Conservation (phyloP, 1,139 yeast species). For the Diutina mesorugosa region DNA sequence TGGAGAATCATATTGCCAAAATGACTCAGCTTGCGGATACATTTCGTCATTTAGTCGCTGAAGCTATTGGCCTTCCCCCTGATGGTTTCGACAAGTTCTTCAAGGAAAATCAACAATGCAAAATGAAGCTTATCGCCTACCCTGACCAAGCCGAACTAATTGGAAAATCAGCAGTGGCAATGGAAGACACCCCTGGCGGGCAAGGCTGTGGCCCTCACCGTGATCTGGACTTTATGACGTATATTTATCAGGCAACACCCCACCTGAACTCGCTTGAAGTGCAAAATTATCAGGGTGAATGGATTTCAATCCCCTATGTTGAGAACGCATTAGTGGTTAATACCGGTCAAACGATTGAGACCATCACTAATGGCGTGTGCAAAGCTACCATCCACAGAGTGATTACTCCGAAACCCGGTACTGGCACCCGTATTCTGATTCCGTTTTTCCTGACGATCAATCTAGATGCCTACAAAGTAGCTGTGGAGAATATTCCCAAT, state of each 20-base stretch:
- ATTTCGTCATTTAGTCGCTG: slow-evolving; percentile 37
- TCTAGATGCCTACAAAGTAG: slow-evolving; percentile 27
- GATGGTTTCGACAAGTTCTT: slow-evolving; percentile 36
- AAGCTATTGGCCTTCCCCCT: slow-evolving; percentile 36
- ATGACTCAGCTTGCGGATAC: slow-evolving; percentile 32
- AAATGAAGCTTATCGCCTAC: slow-evolving; percentile 41
- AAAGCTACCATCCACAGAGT: slow-evolving; percentile 62
- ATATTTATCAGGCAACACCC: slow-evolving; percentile 44
- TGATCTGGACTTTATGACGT: slow-evolving; percentile 53
- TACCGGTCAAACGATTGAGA: slow-evolving; percentile 43
- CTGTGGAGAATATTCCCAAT: slow-evolving; percentile 17
- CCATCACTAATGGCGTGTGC: slow-evolving; percentile 40
- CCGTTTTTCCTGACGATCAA: slow-evolving; percentile 45
- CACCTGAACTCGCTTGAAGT: slow-evolving; percentile 44
- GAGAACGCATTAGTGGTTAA: slow-evolving; percentile 36
- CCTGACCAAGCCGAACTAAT: slow-evolving; percentile 26
- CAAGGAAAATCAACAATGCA: slow-evolving; percentile 39
- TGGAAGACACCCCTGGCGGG: slow-evolving; percentile 27
- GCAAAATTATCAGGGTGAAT: slow-evolving; percentile 46
- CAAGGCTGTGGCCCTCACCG: slow-evolving; percentile 68
- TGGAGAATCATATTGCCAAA: slow-evolving; percentile 30
- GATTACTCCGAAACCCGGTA: slow-evolving; percentile 37
- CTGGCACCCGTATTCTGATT: slow-evolving; percentile 39
- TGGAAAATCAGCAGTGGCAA: slow-evolving; percentile 15
- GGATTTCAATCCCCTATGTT: slow-evolving; percentile 41